Evolutionary conservation across 2,329 filamentous ascomycete genomes (phyloP).

Genomic region (Immersiporthe knoxdaviesiana): DNA sequence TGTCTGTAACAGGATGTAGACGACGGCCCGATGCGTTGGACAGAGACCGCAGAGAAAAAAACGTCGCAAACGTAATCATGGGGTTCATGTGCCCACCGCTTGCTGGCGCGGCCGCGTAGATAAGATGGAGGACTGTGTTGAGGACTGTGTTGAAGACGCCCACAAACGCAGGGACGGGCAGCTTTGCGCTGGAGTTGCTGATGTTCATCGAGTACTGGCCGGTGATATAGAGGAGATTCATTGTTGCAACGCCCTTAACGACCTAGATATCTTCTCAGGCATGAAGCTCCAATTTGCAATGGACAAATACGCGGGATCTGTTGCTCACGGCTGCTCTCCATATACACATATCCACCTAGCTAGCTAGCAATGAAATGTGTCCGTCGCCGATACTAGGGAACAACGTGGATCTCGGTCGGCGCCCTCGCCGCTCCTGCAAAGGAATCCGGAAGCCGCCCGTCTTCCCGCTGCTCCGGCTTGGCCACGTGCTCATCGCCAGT

Average conservation of each 20-base stretch:
- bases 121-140: constrained; percentile 52
- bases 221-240: constrained; percentile 37
- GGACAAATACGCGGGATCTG: background rate
- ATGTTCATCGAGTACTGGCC: constrained; percentile 39
- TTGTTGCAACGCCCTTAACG: constrained; percentile 38
- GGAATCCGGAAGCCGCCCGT: constrained; percentile 53
- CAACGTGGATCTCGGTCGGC: constrained; percentile 6
- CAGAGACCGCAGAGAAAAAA: constrained; percentile 56
- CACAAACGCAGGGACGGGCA: constrained; percentile 36
- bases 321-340: constrained; percentile 35
- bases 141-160: constrained; percentile 46
- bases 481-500: background rate
- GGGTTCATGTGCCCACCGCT: constrained; percentile 59
- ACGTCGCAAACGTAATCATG: constrained; percentile 55
- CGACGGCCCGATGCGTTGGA: constrained; percentile 47
- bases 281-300: background rate
- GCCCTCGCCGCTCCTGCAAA: constrained; percentile 32
- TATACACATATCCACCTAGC: constrained; percentile 35
- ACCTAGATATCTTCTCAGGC: constrained; percentile 4
- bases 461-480: constrained; percentile 28
- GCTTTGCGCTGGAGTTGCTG: constrained; percentile 34
- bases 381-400: constrained; percentile 35
- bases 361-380: constrained; percentile 35
- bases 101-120: constrained; percentile 52
- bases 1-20: background rate